Percentiles rank a stretch among this genome's conserved stretches.
Conservation (phyloP, 1,139 yeast genomes). For the Kurtzmaniella quercitrusa region DNA sequence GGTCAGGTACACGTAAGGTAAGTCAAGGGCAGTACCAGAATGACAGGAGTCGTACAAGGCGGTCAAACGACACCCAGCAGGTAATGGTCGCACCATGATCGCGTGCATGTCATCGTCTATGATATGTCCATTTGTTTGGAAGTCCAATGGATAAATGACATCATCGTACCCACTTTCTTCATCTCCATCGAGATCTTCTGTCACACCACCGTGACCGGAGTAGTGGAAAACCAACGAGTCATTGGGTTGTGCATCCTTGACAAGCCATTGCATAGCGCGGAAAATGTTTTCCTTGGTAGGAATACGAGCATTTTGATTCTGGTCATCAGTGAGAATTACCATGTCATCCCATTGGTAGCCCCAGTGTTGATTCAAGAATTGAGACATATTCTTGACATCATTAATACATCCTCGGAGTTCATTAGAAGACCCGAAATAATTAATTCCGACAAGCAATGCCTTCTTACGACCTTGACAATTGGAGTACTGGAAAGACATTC, state of each 20-base stretch:
- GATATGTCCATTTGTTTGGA: constrained; percentile 66
- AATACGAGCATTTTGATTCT: constrained; percentile 53
- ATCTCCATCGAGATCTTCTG: constrained; percentile 78
- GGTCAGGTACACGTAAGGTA: constrained; percentile 87
- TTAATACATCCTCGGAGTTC: constrained; percentile 84
- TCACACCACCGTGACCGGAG: constrained; percentile 92
- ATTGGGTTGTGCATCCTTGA: constrained; percentile 76
- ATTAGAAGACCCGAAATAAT: constrained; percentile 72
- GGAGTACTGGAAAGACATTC: constrained; percentile 59
- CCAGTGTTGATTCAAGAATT: constrained; percentile 49
- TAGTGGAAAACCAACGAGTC: constrained; percentile 84
- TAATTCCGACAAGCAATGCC: constrained; percentile 83
- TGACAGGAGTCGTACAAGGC: constrained; percentile 92
- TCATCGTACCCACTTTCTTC: constrained; percentile 90
- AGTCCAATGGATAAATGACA: constrained; percentile 88
- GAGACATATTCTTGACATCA: constrained; percentile 64
- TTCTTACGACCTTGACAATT: constrained; percentile 73
- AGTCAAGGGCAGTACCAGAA: constrained; percentile 85
- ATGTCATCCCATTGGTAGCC: constrained; percentile 79
- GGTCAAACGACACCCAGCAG: constrained; percentile 81
- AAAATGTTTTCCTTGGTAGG: constrained; percentile 79
- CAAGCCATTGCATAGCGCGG: constrained; percentile 90
- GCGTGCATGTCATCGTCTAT: constrained; percentile 85
- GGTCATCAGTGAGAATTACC: constrained; percentile 80
- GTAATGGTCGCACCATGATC: constrained; percentile 72